Evolutionary conservation across 306 rosid genomes (phyloP), one percentile per base, ranked within the genome.

Genomic region (Prunus mume): DNA sequence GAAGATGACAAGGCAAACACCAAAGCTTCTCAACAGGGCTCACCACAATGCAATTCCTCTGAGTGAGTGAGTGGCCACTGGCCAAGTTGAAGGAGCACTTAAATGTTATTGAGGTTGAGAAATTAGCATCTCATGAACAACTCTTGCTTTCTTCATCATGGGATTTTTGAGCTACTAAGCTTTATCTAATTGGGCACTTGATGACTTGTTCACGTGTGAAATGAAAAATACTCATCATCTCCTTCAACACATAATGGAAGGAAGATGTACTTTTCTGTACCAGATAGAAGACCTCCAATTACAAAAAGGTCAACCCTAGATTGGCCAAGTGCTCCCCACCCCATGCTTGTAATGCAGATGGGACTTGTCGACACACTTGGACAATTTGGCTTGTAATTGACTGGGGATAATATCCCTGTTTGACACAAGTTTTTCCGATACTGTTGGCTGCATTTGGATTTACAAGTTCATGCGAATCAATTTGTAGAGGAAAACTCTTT

Each of bases 61-160:
- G 6, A 28, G 55, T n/a, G 79, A 86, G 87, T 89, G 43, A 38
- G 43, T 38, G 43, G 43, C 43, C 43, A 38, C 43, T 38, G 90
- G 88, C 62, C 78, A 65, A 87, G 86, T 89, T 88, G 93, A 80
- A 73, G 22, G 60, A 64, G 82, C 86, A 83, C 87, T 75, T 75
- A 2, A 18, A 43, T 12, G 43, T 43, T 58, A 12, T 25, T 9
- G 52, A 58, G 68, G 45, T 51, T 41, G 68, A 58, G 68, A 25
- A 43, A 47, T 47, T 68, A 24, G 43, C 68, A 69, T 58, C 58
- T 68, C 45, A 69, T 10, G 51, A 64, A 76, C 9, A 19, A 15
- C 19, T 52, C 58, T n/a, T 13, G 69, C 18, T 43, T 30, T 25
- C 5, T 6, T 64, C 13, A 24, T 68, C 72, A 18, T 64, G 69